Base-by-base conservation (phyloP, 805 yeast genomes). In the Teunomyces stri region DNA sequence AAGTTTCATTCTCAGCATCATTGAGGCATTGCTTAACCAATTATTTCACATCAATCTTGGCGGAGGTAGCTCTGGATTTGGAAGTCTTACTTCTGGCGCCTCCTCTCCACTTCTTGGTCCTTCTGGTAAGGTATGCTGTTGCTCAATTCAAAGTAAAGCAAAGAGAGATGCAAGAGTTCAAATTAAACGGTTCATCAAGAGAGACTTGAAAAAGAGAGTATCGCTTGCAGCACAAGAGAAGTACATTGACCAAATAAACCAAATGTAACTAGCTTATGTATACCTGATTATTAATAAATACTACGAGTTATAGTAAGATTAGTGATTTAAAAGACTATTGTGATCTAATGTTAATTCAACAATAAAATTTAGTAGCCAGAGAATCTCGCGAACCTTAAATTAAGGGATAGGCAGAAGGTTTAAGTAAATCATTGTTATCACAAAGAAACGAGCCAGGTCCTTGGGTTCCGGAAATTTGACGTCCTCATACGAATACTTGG, bases 131-230 rank as follows among this genome's bases (percentile, higher is more conserved):
- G 49, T 50, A 35, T 63, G 68, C 48, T 66, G 70, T 48, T 63
- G 66, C 45, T 51, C 61, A 3, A 41, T 55, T 9, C 49, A 45
- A 29, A 50, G 50, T 16, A 50, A 55, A 16, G 47, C 51, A 49
- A 63, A 57, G 57, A 60, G 68, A 57, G 59, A 59, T 13, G 50
- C 64, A 47, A 57, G 48, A 42, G 53, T 48, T 34, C 53, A 55
- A 36, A 49, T 61, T 33, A 55, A 50, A 42, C 44, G 55, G 21
- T 52, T 58, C 6, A 51, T 62, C 29, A 58, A 54, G 44, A 49
- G 54, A 28, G 51, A 60, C n/a, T 57, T 65, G 49, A 43, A 50
- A 37, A 56, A 51, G 50, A 58, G 59, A 49, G 59, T 50, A 20
- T 48, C 37, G 10, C 33, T 51, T 43, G 37, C 44, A 15, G 45